Percentiles rank a stretch among this genome's conserved stretches.
Evolutionary conservation across 495 filamentous ascomycete genomes (phyloP).

Genomic region (Tuber calosporum): DNA sequence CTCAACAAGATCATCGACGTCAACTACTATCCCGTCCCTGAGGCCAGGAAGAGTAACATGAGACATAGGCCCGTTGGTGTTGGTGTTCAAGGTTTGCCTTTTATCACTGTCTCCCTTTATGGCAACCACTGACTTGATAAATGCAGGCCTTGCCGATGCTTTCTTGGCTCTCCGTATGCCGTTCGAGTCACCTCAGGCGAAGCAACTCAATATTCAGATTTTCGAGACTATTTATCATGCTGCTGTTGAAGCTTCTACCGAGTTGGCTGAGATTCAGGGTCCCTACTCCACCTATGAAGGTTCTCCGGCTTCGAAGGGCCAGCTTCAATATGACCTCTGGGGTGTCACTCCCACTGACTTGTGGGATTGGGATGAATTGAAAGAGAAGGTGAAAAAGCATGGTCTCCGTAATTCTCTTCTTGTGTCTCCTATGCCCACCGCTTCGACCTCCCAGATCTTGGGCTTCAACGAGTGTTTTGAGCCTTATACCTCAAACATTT

Average conservation of each 20-base stretch:
- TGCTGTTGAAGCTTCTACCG: conserved; percentile 78
- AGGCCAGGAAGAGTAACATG: conserved; percentile 91
- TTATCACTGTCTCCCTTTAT: neutral
- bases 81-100: conserved; percentile 71
- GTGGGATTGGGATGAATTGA: conserved; percentile 91
- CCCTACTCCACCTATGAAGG: conserved; percentile 85
- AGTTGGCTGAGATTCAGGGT: conserved; percentile 74
- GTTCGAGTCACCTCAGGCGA: conserved; percentile 90
- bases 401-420: conserved; percentile 92
- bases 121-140: conserved; percentile 7
- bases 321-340: conserved; percentile 99
- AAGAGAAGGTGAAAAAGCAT: conserved; percentile 80
- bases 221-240: conserved; percentile 99
- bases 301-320: conserved; percentile 88
- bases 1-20: conserved; percentile 95
- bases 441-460: conserved; percentile 89
- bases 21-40: conserved; percentile 92
- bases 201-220: conserved; percentile 91
- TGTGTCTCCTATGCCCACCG: conserved; percentile 95
- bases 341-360: conserved; percentile 82
- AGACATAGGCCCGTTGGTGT: conserved; percentile 90
- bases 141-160: conserved; percentile 68
- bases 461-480: conserved; percentile 99
- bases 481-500: conserved; percentile 99
- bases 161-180: conserved; percentile 95